phyloP scores from a whole-genome alignment of 495 filamentous ascomycete species.

The Talaromyces nanjingensis region DNA sequence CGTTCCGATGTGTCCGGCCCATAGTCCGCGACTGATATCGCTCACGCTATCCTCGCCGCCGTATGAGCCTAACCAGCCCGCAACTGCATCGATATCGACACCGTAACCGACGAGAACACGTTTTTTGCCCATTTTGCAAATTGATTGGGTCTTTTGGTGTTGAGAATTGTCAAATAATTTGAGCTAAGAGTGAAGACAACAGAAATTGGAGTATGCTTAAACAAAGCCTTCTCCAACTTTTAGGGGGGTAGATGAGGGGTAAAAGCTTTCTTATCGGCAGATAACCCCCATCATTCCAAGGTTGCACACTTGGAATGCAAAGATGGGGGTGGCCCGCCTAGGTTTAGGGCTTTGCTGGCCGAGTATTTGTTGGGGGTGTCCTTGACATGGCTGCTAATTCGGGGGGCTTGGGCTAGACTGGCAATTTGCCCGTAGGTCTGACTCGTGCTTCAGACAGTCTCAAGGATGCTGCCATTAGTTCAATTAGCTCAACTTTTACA shows the following conservation, averaged over 20 bases:
- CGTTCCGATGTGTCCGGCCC: slow-evolving; percentile 66
- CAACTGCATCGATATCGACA: slow-evolving; percentile 63
- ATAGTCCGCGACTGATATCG: slow-evolving; percentile 61
- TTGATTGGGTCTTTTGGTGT: not conserved
- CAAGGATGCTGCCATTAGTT: not conserved
- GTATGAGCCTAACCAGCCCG: slow-evolving; percentile 67
- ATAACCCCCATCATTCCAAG: not conserved
- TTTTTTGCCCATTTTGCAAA: slow-evolving; percentile 49
- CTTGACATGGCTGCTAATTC: not conserved
- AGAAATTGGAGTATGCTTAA: not conserved
- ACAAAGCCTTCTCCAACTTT: not conserved
- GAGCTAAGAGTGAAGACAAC: not conserved
- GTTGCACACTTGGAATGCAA: not conserved
- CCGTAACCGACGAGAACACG: slow-evolving; percentile 50
- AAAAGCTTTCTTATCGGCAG: not conserved
- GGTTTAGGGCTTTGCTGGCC: too few species aligned
- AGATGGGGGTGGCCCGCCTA: not conserved
- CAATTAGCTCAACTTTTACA: not conserved
- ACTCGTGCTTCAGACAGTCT: not conserved
- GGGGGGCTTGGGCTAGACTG: too few species aligned
- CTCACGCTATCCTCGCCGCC: slow-evolving; percentile 63
- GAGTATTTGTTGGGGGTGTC: too few species aligned
- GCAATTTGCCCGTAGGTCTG: not conserved
- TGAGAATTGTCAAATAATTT: not conserved
- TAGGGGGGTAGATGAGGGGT: not conserved